Evolutionary conservation across 2,329 filamentous ascomycete species (phyloP), one percentile per base, ranked within the genome.

Genomic region (Ophiostoma populinum): DNA sequence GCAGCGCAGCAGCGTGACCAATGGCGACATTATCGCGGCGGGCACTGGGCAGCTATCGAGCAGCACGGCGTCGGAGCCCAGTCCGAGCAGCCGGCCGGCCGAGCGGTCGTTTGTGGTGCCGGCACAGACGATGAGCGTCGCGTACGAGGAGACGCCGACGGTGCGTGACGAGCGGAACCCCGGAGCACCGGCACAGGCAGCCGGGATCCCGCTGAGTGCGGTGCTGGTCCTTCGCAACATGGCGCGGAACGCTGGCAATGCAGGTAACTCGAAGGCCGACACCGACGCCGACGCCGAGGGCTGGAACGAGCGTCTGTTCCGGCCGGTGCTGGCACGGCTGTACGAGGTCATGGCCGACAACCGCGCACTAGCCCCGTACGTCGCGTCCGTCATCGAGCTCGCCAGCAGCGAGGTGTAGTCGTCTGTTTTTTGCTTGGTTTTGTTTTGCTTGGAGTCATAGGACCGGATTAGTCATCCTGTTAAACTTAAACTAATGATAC

Each of bases 211-310:
- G n/a, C 62, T 87, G 6, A 80, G 77, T 36, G 77, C 79, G 3
- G 75, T 79, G 11, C 62, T 87, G 19, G 78, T 90, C 24, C 63
- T 90, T 30, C 70, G 81, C 20, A 90, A 90, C 50, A 70, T 90
- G 41, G 80, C 80, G 10, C 66, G 64, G 43, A 80, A 77, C 46
- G 59, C 73, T 13, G 56, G 64, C 46, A 75, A 74, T 68, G 7
- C 64, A 69, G 34, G 60, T 63, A 15, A 13, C 27, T 27, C n/a
- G 41, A 35, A 25, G 34, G 34, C 24, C 34, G 37, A 11, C 37
- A 39, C 30, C 25, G n/a, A 20, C 24, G 6, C 13, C 20, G 21
- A 24, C 21, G 9, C 10, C 31, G 15, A 24, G 31, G 67, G 71
- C 2, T 79, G 72, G 71, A 77, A 80, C 40, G 70, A 78, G 50